Evolutionary conservation across 257 asterid species (phyloP).

Genomic region (Petunia secreta): DNA sequence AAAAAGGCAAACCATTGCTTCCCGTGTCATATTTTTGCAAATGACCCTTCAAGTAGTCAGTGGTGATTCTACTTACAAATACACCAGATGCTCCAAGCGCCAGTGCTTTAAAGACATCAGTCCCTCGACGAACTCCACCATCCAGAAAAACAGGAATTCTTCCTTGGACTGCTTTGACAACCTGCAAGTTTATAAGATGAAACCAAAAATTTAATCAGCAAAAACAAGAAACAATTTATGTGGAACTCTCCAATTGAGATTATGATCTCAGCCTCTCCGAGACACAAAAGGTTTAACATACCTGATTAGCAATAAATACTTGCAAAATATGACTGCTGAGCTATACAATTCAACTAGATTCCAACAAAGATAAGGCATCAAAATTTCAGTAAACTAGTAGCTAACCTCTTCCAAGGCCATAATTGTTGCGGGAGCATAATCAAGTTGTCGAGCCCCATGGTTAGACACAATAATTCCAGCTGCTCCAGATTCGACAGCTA

Average conservation of each 20-base stretch:
- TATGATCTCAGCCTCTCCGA: not conserved
- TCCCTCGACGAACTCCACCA: slow-evolving; percentile 85
- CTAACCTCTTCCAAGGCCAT: slow-evolving; percentile 76
- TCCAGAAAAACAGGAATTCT: slow-evolving; percentile 73
- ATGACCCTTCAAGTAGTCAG: not conserved
- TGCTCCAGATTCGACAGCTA: slow-evolving; percentile 66
- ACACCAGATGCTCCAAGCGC: slow-evolving; percentile 89
- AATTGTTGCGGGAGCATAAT: slow-evolving; percentile 72
- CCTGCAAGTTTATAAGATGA: slow-evolving; percentile 40
- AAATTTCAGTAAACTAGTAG: not conserved
- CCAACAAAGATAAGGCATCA: not conserved
- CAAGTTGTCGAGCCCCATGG: slow-evolving; percentile 93
- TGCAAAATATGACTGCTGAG: not conserved
- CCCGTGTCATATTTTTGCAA: too few relatives aligned
- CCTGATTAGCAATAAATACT: slow-evolving; percentile 13
- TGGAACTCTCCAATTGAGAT: not conserved
- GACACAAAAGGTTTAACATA: not conserved
- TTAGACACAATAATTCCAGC: slow-evolving; percentile 85
- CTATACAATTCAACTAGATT: not conserved
- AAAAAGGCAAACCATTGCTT: too few relatives aligned
- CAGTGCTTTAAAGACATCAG: slow-evolving; percentile 83
- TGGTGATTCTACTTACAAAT: slow-evolving; percentile 54
- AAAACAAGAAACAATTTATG: not conserved
- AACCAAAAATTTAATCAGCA: not conserved
- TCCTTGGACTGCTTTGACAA: slow-evolving; percentile 64